Percentiles rank a stretch among this genome's conserved stretches.
Evolutionary conservation across 441 rosid genomes (phyloP).

Genomic region (Iberis amara): DNA sequence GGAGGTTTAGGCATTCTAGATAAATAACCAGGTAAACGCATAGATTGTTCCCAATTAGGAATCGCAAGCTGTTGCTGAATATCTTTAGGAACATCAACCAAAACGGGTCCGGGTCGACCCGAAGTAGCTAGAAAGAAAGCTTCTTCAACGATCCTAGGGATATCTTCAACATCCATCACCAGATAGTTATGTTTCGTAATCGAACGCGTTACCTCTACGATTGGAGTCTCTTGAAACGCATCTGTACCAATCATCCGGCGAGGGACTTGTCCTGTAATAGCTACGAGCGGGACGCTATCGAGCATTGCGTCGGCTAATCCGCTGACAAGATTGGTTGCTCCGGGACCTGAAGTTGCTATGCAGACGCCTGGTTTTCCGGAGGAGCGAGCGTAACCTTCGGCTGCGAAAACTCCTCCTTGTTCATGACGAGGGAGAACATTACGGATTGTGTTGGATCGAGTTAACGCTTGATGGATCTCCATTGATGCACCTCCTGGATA

Average conservation of each 20-base stretch:
- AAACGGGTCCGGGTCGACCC: constrained; percentile 82
- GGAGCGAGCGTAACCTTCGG: constrained; percentile 89
- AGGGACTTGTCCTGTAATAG: constrained; percentile 93
- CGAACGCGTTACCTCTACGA: constrained; percentile 89
- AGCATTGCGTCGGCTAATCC: constrained; percentile 89
- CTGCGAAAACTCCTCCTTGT: constrained; percentile 88
- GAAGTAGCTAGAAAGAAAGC: constrained; percentile 80
- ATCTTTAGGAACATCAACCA: constrained; percentile 88
- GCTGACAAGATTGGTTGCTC: constrained; percentile 88
- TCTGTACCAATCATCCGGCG: constrained; percentile 91
- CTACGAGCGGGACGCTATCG: constrained; percentile 84
- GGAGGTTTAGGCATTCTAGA: constrained; percentile 78
- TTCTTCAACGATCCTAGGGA: constrained; percentile 72
- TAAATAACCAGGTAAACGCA: constrained; percentile 63
- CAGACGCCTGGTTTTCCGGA: constrained; percentile 80
- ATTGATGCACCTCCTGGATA: constrained; percentile 90
- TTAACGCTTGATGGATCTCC: constrained; percentile 95
- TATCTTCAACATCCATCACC: constrained; percentile 79
- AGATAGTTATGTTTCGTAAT: constrained; percentile 84
- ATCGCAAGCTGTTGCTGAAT: constrained; percentile 80
- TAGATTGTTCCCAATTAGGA: constrained; percentile 61
- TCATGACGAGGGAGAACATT: constrained; percentile 91
- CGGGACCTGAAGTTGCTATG: constrained; percentile 95
- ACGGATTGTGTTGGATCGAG: constrained; percentile 62
- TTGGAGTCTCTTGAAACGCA: constrained; percentile 91